Base-by-base conservation (phyloP, 1,139 yeast species). In the Meyerozyma carpophila region DNA sequence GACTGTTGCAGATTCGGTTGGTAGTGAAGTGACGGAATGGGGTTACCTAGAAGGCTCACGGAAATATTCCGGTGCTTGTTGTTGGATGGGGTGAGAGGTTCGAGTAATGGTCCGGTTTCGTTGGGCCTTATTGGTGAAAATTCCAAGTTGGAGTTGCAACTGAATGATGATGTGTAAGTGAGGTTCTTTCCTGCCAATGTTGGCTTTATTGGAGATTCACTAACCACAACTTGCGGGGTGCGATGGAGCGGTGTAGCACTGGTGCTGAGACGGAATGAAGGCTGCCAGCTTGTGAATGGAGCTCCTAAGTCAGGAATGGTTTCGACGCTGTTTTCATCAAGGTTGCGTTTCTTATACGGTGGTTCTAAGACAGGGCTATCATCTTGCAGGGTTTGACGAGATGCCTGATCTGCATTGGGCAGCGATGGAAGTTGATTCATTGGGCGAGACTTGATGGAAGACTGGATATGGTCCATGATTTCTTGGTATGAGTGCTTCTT, bases 51-150 rank as follows among this genome's bases (percentile, higher is more conserved):
- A 56, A 27, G 63, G 14, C 16, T 31, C 34, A 31, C 34, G 20
- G 34, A 31, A 8, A 31, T 31, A 16, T 11, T 31, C 47, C 48
- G 62, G 53, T 50, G 47, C 27, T 41, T 47, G 40, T 52, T 55
- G 50, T 65, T 62, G 9, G 72, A 74, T 5, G 82, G 81, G 16
- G 80, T 74, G 32, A 75, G 57, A 18, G 84, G 84, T 55, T 79
- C 84, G 41, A 81, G 63, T 41, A 81, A 63, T 4, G 87, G 86
- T 1, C 87, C 87, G 2, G 86, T 71, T 58, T 78, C 81, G 53
- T 69, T 66, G 8, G 76, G 70, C 47, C 78, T 69, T 32, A 79
- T 57, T 11, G 88, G 88, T 18, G 84, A 79, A 24, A 82, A 60
- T 54, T 82, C 87, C 51, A 81, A 73, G 55, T 78, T 81, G 21